Evolutionary conservation across 169 alveolate genomes (phyloP), one percentile per base, ranked within the genome.

Genomic region (Blepharisma undulans): DNA sequence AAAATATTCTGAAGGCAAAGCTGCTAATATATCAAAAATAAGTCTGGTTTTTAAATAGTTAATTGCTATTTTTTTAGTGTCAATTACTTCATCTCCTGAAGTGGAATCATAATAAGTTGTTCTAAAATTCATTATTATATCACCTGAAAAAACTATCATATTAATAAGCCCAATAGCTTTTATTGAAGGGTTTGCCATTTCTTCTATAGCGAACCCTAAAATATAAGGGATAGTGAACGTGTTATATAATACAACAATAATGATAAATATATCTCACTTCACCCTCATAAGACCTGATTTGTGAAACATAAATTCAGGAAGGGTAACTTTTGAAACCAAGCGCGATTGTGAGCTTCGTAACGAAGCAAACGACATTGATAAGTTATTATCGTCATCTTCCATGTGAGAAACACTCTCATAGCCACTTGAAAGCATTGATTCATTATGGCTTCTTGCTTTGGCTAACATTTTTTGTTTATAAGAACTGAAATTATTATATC

Each of bases 61-160:
- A 21, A n/a, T 33, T 22, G 77, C 74, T 0, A 84, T 84, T 84
- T 4, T 4, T 30, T 1, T 36, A 33, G 74, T 81, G 36, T 84
- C 89, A 22, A 30, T 48, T 18, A 84, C 19, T 32, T 84, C 89
- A 30, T 84, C 89, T 19, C 89, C 89, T n/a, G 74, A 33, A 7
- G 33, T 12, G 19, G 30, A 29, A 16, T 48, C 27, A 30, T 18
- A 36, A 60, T 48, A 84, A 1, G 89, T 84, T 12, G 89, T 84
- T n/a, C 74, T 22, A 29, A 84, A 84, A 19, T 60, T 60, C 30
- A 84, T 21, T 10, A 84, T 48, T 19, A 84, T 84, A 60, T 84
- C 89, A 76, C n/a, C 89, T 21, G 29, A 84, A 60, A 84, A 36
- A 18, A 48, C 66, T 10, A 48, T 74, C 30, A 74, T 74, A 74